Evolutionary conservation across 371 early-diverging fungal genomes (phyloP), one percentile per base, ranked within the genome.

Genomic region (Mucor circinelloides): DNA sequence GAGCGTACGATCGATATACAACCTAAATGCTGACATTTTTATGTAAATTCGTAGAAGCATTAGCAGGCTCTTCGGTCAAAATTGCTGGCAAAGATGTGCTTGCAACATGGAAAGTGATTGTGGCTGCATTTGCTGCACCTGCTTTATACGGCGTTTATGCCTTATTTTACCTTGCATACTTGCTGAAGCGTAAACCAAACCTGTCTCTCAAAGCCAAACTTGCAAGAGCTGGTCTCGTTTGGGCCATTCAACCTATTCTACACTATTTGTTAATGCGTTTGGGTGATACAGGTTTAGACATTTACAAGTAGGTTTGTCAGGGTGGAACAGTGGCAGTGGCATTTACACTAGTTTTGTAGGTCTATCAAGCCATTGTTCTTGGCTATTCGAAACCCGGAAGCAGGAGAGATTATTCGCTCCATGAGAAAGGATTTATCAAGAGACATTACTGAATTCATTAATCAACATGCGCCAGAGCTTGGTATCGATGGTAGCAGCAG

Each of bases 91-190:
- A 89, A 56, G 99, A 99, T 73, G 98, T 99, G 4, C 75, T 98
- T 19, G 95, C 96, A 1, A 96, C 97, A 4, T 98, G 98, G 99
- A 98, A 98, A 75, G 85, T 97, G 0, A 79, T 96, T 34, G 91
- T 93, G 15, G 91, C 92, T 28, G 75, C 93, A 27, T 87, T 88
- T 30, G 84, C 93, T 27, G 84, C 91, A 30, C 97, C 98, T 17
- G 60, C 87, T 6, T 79, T 95, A 6, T 95, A 93, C 65, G 81
- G 87, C 5, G 70, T 88, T 3, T 96, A 96, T 70, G 74, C 91
- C 7, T 63, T 86, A 30, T 30, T 77, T 25, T 80, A 78, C 48
- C 62, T 89, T 2, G 70, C 79, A 5, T 79, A 85, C 25, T 56
- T 86, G n/a, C 40, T 75, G 8, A 77, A 78, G 36, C 73, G 78